A percentile compares a stretch with the other conserved stretches of the same genome.
Conservation (phyloP, 1,284 basidiomycete genomes). For the Ganoderma sp. region DNA sequence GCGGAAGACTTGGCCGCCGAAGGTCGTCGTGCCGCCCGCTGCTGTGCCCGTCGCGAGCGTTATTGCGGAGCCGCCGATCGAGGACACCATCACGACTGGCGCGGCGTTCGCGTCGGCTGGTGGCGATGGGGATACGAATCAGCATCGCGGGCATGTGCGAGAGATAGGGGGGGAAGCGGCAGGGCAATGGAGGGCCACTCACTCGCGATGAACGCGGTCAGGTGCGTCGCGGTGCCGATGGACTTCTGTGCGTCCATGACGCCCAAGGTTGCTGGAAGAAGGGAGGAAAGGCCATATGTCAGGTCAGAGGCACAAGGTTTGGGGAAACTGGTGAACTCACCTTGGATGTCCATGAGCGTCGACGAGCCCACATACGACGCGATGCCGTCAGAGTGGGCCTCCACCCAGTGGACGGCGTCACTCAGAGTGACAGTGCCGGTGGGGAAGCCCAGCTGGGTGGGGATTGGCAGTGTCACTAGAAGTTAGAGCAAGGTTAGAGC, state of each 20-base stretch:
- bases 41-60: conserved; percentile 32
- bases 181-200: background rate
- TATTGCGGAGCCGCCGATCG: conserved; percentile 23
- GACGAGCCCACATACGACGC: conserved; percentile 8
- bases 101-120: conserved; percentile 24
- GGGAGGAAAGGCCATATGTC: background rate
- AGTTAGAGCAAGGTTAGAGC: background rate
- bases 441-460: conserved; percentile 17
- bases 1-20: conserved; percentile 36
- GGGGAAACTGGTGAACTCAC: background rate
- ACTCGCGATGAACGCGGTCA: conserved; percentile 24
- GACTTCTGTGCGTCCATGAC: conserved; percentile 13
- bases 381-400: conserved; percentile 11
- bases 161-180: background rate
- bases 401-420: conserved; percentile 11
- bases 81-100: conserved; percentile 39
- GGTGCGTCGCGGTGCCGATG: conserved; percentile 21
- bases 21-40: conserved; percentile 32
- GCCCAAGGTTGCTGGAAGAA: conserved; percentile 20
- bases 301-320: too few relatives aligned
- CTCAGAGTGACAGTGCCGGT: conserved; percentile 12
- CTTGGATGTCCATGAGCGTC: conserved; percentile 14
- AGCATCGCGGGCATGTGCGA: background rate
- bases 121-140: background rate
- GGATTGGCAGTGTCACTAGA: conserved; percentile 14